Evolutionary conservation across 768 basidiomycete species (phyloP).

Genomic region (Gloeopeniophorella convolvens): DNA sequence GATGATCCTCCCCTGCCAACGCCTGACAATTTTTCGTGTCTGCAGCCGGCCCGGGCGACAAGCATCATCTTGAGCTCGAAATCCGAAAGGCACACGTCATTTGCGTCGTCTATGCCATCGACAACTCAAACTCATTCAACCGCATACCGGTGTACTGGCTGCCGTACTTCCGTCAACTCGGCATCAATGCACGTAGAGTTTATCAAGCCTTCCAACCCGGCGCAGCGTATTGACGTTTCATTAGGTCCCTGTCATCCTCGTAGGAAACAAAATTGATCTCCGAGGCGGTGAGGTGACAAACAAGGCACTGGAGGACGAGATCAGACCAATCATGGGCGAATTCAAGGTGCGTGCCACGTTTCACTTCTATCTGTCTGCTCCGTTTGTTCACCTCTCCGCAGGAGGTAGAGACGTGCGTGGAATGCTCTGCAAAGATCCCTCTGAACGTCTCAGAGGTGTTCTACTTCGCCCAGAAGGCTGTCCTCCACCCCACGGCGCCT

Average conservation of each 20-base stretch:
- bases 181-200: conserved; percentile 75
- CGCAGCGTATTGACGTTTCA: background rate
- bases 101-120: conserved; percentile 94
- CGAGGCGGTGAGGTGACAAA: conserved; percentile 92
- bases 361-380: background rate
- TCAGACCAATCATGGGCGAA: conserved; percentile 95
- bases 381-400: conserved; percentile 32
- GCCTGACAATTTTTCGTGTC: conserved; percentile 9
- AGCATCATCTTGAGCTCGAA: conserved; percentile 86
- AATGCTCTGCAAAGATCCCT: conserved; percentile 88
- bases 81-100: conserved; percentile 98
- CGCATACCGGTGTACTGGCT: conserved; percentile 98
- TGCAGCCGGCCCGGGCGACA: conserved; percentile 79
- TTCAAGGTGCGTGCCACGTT: conserved; percentile 67
- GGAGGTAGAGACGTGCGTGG: conserved; percentile 99
- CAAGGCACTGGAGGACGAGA: conserved; percentile 90
- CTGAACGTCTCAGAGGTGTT: conserved; percentile 95
- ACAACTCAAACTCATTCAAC: conserved; percentile 94
- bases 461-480: conserved; percentile 98
- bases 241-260: conserved; percentile 92
- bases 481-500: conserved; percentile 93
- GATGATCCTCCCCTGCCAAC: background rate
- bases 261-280: conserved; percentile 97
- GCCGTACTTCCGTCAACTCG: conserved; percentile 88
- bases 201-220: background rate